These are phyloP conservation scores for Yamadazyma songkhlaensis DNA, from an alignment of 1,139 yeast species.

Conservation along the genomic window DNA sequence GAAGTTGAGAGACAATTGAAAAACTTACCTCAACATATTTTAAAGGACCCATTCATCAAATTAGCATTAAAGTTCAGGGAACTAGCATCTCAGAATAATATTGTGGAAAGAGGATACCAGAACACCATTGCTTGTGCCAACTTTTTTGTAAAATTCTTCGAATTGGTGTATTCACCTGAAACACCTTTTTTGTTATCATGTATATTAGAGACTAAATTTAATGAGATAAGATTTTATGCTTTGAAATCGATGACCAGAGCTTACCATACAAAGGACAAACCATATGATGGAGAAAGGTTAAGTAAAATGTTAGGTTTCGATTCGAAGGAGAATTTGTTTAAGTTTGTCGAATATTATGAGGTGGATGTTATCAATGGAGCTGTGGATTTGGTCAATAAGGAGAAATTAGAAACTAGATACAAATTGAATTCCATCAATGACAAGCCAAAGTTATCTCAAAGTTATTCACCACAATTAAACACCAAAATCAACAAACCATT, in stretches of 20 bases:
- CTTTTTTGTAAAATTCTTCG: constrained; percentile 65
- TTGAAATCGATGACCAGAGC: constrained; percentile 66
- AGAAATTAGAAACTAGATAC: constrained; percentile 41
- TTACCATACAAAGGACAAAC: constrained; percentile 69
- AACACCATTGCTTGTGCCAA: constrained; percentile 62
- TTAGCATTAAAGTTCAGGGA: constrained; percentile 69
- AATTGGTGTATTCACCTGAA: constrained; percentile 39
- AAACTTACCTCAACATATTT: constrained; percentile 57
- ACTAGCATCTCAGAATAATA: constrained; percentile 61
- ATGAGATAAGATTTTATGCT: constrained; percentile 76
- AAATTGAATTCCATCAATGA: constrained; percentile 40
- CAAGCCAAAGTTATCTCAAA: constrained; percentile 54
- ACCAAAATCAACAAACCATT: constrained; percentile 32
- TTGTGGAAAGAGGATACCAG: constrained; percentile 54
- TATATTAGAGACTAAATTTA: constrained; percentile 75
- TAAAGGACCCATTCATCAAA: constrained; percentile 59
- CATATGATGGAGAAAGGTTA: constrained; percentile 51
- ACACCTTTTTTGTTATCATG: constrained; percentile 76
- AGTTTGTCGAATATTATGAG: constrained; percentile 65
- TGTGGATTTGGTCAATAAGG: constrained; percentile 57
- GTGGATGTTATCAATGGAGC: constrained; percentile 42
- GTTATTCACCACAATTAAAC: constrained; percentile 55
- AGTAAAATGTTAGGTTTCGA: constrained; percentile 65
- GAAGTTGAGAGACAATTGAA: constrained; percentile 81
- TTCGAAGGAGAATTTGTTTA: constrained; percentile 45